Conservation (phyloP, 2,329 filamentous ascomycete genomes). For the Diaporthe vexans region DNA sequence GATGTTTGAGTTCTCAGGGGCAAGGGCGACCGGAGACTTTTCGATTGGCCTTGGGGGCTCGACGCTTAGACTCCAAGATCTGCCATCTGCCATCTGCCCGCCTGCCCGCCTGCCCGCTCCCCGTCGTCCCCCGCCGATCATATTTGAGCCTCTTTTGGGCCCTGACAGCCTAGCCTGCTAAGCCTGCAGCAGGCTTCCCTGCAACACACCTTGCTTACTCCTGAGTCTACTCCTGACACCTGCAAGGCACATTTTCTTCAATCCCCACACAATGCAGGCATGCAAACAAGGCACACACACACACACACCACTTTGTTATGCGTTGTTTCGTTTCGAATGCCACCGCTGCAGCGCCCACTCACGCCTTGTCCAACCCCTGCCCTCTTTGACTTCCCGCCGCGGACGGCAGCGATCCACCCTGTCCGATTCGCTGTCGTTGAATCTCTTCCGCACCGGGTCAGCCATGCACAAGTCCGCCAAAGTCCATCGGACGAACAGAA, state of each 20-base stretch:
- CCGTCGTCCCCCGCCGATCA: background rate
- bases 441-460: background rate
- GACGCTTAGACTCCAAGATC: constrained; percentile 14
- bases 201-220: background rate
- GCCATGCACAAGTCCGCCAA: background rate
- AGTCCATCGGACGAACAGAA: constrained; percentile 23
- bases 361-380: constrained; percentile 2
- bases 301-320: constrained; percentile 7
- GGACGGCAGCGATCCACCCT: constrained; percentile 24
- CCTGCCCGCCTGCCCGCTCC: background rate
- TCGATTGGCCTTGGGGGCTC: constrained; percentile 15
- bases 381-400: constrained; percentile 17
- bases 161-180: background rate
- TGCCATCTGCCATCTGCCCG: background rate
- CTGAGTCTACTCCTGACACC: constrained; percentile 26
- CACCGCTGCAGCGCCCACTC: constrained; percentile 6
- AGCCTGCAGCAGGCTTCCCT: no score
- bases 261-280: background rate
- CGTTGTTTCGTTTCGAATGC: constrained; percentile 19
- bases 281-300: constrained; percentile 8
- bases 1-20: constrained; percentile 34
- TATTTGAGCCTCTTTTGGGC: constrained; percentile 21
- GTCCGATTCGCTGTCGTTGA: constrained; percentile 25
- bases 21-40: constrained; percentile 26
- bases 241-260: constrained; percentile 13